Base-by-base conservation (phyloP, 768 basidiomycete species). In the Mycena filopes region DNA sequence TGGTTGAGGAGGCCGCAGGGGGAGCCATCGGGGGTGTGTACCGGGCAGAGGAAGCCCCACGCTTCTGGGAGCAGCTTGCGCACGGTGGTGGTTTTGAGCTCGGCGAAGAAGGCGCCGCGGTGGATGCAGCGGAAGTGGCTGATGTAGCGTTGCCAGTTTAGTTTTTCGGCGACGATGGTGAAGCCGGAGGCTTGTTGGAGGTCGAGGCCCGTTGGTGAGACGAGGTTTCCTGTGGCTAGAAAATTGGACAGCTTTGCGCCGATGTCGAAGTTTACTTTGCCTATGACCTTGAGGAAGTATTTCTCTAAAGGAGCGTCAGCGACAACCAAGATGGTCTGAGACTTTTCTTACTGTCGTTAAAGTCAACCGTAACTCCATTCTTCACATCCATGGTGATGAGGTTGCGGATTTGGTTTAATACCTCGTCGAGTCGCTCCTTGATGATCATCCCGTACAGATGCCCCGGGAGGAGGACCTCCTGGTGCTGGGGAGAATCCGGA, bases 11-110 rank as follows among this genome's bases (percentile, higher is more conserved):
- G 87, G 77, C 98, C 98, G 78, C 98, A 99, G 12, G 98, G 98
- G 15, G 96, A 87, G 70, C 98, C 98, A 83, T 99, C 98, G 21
- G 98, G 98, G 1, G 98, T 99, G 75, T 99, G 98, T 20, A 99
- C 98, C 23, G 98, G 98, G 73, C 98, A 99, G 11, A 99, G 80
- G 82, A 99, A 99, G 53, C 96, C 98, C 98, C 98, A 99, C 36
- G 97, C 93, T 79, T 99, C 98, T 25, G 98, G 98, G 20, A 98
- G 82, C 54, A 99, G 82, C 77, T 99, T 99, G 67, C 98, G 90
- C 59, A 99, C 98, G 23, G 95, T 91, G 0, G 98, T 99, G 1
- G 98, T 99, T 82, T 98, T 98, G 57, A 99, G 87, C 77, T 99
- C 96, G 9, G 96, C 94, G 75, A 99, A 99, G 87, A 99, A 99